A percentile compares a stretch with the other conserved stretches of the same genome.
phyloP scores from a whole-genome alignment of 441 rosid species.

The Dalechampia spathulata region DNA sequence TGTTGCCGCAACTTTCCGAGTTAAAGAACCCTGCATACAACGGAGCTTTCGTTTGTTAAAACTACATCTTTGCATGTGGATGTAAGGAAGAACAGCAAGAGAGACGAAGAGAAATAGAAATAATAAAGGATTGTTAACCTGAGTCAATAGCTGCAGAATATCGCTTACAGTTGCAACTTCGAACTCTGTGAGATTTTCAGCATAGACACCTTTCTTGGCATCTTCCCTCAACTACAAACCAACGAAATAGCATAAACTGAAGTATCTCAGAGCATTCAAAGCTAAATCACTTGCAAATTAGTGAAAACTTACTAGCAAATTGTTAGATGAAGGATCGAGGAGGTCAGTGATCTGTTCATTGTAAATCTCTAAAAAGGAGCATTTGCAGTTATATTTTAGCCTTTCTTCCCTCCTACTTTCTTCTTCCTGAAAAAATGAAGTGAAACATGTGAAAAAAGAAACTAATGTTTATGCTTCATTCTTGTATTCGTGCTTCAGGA shows the following conservation, averaged over 20 bases:
- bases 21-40: constrained; percentile 68
- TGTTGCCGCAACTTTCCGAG: constrained; percentile 95
- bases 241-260: constrained; percentile 9
- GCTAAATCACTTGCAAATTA: constrained; percentile 8
- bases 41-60: constrained; percentile 8
- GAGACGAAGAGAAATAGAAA: background rate
- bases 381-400: constrained; percentile 85
- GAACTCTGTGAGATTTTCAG: constrained; percentile 93
- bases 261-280: constrained; percentile 3
- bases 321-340: constrained; percentile 88
- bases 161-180: constrained; percentile 82
- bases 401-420: constrained; percentile 94
- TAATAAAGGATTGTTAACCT: constrained; percentile 39
- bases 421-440: constrained; percentile 61
- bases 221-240: constrained; percentile 80
- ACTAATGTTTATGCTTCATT: background rate
- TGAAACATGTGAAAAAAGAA: background rate
- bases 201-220: constrained; percentile 77
- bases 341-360: constrained; percentile 94
- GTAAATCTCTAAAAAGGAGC: constrained; percentile 96
- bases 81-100: background rate
- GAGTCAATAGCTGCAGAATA: constrained; percentile 69
- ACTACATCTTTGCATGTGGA: background rate
- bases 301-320: constrained; percentile 50
- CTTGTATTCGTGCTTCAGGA: constrained; percentile 4